Evolutionary conservation across 805 yeast genomes (phyloP), one percentile per base, ranked within the genome.

Genomic region (Lipomyces orientalis): DNA sequence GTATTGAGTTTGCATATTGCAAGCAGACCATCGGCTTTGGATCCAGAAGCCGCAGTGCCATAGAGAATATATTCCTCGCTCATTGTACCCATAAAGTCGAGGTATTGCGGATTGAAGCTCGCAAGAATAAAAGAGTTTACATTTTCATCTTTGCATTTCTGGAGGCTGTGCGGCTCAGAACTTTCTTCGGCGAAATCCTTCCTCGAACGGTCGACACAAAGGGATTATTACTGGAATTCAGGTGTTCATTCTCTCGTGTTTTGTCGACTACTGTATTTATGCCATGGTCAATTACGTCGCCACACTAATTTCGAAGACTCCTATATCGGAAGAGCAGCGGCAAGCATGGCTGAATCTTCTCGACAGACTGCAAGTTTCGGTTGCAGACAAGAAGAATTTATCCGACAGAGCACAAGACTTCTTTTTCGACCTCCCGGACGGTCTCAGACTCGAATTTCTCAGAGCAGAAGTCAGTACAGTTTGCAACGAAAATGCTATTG

Each of bases 331-430:
- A n/a, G 64, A 34, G 43, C 69, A 66, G 58, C 55, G 59, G 33
- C 37, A 51, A 9, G 54, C 64, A 9, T 62, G 64, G 64, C 25
- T 14, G 2, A 33, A 22, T 16, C 43, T 62, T 31, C 55, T 66
- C 22, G 52, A 31, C 16, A 31, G 43, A 19, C 55, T 58, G 39
- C 22, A 31, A 0, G 33, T 67, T 10, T 34, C 49, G 8, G 43
- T 59, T 33, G 12, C 62, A 10, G 16, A 14, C 19, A 29, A 54
- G 16, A 16, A 10, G 33, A 39, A n/a, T 16, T 60, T 68, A n/a
- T 68, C 71, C 14, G 69, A 55, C 49, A 35, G 69, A 14, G 65
- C 68, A 6, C 62, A 60, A 29, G 71, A 68, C 31, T 65, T 65
- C 58, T 14, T 12, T 19, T 34, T 68, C 35, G 43, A 49, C 14